Conservation (phyloP, 2,329 filamentous ascomycete genomes). For the Scedosporium minutisporum region DNA sequence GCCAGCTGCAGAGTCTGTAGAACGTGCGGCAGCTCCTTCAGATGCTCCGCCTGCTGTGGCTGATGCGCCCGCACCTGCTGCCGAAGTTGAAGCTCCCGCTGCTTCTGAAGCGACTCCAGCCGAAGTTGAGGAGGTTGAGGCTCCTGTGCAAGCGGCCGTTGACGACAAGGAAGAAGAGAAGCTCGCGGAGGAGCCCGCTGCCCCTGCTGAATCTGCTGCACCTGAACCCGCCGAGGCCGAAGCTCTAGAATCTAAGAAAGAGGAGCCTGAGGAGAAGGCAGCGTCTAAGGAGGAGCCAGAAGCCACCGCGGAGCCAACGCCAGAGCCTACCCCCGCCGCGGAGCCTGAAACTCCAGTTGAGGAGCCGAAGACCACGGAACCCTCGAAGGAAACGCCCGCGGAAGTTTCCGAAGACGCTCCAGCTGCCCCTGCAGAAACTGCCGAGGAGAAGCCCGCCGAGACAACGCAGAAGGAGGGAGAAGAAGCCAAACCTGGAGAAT, state of each 20-base stretch:
- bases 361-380: neutral
- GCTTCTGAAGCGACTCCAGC: neutral
- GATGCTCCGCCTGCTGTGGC: neutral
- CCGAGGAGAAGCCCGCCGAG: neutral
- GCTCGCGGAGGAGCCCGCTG: neutral
- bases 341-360: neutral
- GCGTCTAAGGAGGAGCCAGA: neutral
- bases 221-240: neutral
- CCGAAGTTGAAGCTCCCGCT: neutral
- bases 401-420: neutral
- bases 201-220: slow-evolving; percentile 12
- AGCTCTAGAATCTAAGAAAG: neutral
- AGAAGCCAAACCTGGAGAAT: neutral
- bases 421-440: neutral
- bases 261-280: slow-evolving; percentile 8
- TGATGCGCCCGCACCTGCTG: neutral
- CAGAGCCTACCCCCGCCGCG: neutral
- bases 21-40: neutral
- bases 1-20: neutral
- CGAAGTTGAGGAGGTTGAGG: slow-evolving; percentile 4
- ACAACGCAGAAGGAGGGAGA: neutral
- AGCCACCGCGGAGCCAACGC: neutral
- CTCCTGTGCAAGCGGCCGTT: slow-evolving; percentile 2
- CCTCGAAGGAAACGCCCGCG: neutral
- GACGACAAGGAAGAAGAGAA: slow-evolving; percentile 8